Evolutionary conservation across 148 eudicot genomes (phyloP), one percentile per base, ranked within the genome.

Genomic region (Camellia granthamiana): DNA sequence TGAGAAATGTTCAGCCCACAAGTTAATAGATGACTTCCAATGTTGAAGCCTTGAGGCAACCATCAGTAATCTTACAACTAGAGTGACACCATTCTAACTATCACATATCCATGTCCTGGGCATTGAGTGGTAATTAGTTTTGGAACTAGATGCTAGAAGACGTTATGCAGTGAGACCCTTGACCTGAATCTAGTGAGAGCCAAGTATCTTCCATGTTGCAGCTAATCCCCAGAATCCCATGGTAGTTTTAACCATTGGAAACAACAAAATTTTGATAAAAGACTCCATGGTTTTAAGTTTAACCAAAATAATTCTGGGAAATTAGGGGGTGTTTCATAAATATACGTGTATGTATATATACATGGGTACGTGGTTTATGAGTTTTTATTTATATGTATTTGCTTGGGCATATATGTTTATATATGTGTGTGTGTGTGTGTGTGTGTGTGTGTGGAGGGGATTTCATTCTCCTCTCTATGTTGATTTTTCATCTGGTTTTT

Each of bases 41-140:
- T 66, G 62, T 54, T 30, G 71, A 76, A 76, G 79, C 43, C 54
- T 49, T 9, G 7, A 47, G 54, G 30, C 56, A 62, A 63, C 16
- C 19, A 43, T 61, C n/a, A 44, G 51, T 68, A 76, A 76, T 62
- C 69, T 76, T 56, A 62, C n/a, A 44, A 42, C 23, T 13, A 63
- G 43, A 23, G 46, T 0, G 21, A 3, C 44, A 23, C 4, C 41
- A 21, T 60, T 76, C 44, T 60, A 43, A 46, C 54, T 61, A 64
- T 76, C 3, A 19, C 42, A 72, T 51, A 60, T 62, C 10, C 6
- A 62, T 75, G 56, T 21, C 69, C 56, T 10, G 18, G 12, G 56
- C 58, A 76, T n/a, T 15, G 7, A 14, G 9, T 38, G 56, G 10
- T 56, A 12, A 64, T 76, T 44, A n/a, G 3, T 8, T 43, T 43